Percentiles rank a stretch among this genome's conserved stretches.
Conservation (phyloP, 176 grass and related monocot genomes). For the Hyparrhenia diplandra region DNA sequence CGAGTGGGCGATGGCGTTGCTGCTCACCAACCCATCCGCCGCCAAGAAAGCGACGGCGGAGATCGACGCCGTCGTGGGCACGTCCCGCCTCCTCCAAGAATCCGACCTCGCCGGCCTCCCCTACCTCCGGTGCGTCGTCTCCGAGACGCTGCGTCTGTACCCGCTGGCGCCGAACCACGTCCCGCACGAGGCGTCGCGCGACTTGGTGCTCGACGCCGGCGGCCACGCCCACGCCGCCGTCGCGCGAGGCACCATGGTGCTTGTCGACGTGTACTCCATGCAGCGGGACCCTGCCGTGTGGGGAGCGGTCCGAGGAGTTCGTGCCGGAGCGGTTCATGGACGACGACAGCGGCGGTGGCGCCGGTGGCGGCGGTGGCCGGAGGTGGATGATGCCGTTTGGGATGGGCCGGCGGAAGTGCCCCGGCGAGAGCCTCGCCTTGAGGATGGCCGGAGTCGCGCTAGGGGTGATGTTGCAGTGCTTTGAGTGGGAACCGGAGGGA, state of each 20-base stretch:
- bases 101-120: slow-evolving; percentile 44
- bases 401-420: slow-evolving; percentile 52
- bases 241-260: slow-evolving; percentile 15
- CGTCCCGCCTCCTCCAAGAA: slow-evolving; percentile 26
- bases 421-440: slow-evolving; percentile 24
- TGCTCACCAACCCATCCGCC: slow-evolving; percentile 26
- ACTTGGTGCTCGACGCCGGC: not conserved
- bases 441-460: slow-evolving; percentile 26
- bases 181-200: slow-evolving; percentile 14
- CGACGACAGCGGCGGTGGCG: no score
- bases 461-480: slow-evolving; percentile 51
- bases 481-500: slow-evolving; percentile 29
- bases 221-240: not conserved
- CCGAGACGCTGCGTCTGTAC: slow-evolving; percentile 39
- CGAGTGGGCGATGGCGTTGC: slow-evolving; percentile 54
- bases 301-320: slow-evolving; percentile 19
- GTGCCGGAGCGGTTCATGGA: slow-evolving; percentile 34
- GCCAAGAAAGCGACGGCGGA: slow-evolving; percentile 13
- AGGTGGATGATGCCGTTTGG: slow-evolving; percentile 54
- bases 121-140: slow-evolving; percentile 34
- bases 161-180: not conserved
- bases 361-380: not conserved
- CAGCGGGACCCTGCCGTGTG: slow-evolving; percentile 28
- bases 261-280: slow-evolving; percentile 46
- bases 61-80: slow-evolving; percentile 37